Percentiles rank a stretch among this genome's conserved stretches.
Evolutionary conservation across 192 early-diverging fungal species (phyloP).

Genomic region (Podila minutissima): DNA sequence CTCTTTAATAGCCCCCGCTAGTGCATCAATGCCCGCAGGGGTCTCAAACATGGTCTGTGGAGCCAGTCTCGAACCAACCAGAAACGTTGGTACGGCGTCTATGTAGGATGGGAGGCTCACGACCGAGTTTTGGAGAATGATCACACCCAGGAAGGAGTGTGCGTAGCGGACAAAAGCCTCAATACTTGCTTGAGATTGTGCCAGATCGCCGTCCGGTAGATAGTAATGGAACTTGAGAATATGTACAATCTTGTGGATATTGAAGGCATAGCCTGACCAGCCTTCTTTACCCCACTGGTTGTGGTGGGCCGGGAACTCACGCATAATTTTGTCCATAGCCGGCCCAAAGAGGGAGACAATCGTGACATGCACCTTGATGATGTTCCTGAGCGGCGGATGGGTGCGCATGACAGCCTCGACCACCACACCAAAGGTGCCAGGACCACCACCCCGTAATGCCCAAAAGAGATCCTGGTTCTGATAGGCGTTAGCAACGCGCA

Average conservation of each 20-base stretch:
- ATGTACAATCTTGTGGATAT: not conserved
- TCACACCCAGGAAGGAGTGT: not conserved
- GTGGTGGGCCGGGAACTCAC: slow-evolving; percentile 12
- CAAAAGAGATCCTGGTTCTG: slow-evolving; percentile 66
- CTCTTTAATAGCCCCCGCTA: slow-evolving; percentile 15
- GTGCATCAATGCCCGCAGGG: not conserved
- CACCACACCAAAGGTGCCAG: slow-evolving; percentile 43
- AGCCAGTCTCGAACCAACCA: slow-evolving; percentile 48
- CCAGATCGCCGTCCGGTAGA: slow-evolving; percentile 1
- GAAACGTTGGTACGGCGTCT: no score
- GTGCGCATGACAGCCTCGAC: slow-evolving; percentile 33
- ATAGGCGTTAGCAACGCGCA: slow-evolving; percentile 45
- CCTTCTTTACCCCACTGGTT: slow-evolving; percentile 18
- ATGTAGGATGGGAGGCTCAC: slow-evolving; percentile 11
- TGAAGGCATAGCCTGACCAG: slow-evolving; percentile 26
- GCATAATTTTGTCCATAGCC: not conserved
- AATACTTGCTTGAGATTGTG: not conserved
- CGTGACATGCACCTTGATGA: not conserved
- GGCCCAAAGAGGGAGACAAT: slow-evolving; percentile 7
- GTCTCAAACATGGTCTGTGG: slow-evolving; percentile 43
- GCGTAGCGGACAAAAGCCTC: slow-evolving; percentile 8
- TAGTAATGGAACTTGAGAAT: slow-evolving; percentile 1
- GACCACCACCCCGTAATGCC: slow-evolving; percentile 69
- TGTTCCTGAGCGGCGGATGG: slow-evolving; percentile 17
- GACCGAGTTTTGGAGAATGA: not conserved